A percentile compares a stretch with the other conserved stretches of the same genome.
phyloP scores from a whole-genome alignment of 2,329 filamentous ascomycete genomes.

The Ustilaginoidea virens region DNA sequence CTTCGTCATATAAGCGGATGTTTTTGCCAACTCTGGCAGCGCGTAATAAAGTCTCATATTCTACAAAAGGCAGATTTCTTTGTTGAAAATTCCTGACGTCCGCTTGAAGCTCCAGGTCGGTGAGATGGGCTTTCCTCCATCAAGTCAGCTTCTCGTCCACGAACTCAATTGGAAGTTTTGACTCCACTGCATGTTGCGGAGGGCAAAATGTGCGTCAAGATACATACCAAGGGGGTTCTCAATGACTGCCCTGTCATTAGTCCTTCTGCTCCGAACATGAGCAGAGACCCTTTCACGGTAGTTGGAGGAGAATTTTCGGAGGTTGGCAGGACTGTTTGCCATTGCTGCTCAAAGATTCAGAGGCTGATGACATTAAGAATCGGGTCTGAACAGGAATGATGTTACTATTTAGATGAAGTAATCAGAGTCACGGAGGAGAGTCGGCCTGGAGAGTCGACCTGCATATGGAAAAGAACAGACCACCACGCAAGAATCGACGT shows the following conservation, averaged over 20 bases:
- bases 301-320: background rate
- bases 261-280: conserved; percentile 13
- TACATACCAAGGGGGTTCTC: conserved; percentile 19
- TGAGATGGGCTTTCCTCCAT: conserved; percentile 24
- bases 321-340: background rate
- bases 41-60: conserved; percentile 16
- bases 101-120: conserved; percentile 19
- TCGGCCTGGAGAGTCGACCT: no score
- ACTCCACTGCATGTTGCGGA: background rate
- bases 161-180: no score
- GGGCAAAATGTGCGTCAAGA: background rate
- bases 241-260: conserved; percentile 19
- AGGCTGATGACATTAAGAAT: no score
- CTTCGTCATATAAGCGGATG: conserved; percentile 20
- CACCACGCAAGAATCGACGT: no score
- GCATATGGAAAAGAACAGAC: no score
- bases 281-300: conserved; percentile 7
- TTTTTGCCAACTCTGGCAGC: conserved; percentile 26
- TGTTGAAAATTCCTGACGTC: conserved; percentile 19
- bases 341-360: no score
- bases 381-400: no score
- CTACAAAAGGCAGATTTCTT: conserved; percentile 14
- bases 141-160: no score
- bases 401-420: no score
- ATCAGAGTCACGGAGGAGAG: no score